Base-by-base conservation (phyloP, 1,284 basidiomycete genomes). In the Coniferiporia weirii region DNA sequence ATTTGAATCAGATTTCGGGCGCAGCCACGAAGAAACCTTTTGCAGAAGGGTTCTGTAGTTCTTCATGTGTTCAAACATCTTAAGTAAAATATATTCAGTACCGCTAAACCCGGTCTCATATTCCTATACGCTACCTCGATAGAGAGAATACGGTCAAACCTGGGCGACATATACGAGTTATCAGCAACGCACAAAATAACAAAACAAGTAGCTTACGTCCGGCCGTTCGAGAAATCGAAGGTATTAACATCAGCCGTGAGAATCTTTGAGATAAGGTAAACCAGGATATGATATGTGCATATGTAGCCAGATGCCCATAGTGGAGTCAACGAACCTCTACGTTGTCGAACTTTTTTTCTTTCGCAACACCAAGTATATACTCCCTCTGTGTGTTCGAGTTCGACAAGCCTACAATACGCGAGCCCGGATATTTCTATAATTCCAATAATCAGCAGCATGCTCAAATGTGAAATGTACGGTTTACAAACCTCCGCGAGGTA, bases 51-150 rank as follows among this genome's bases (percentile, higher is more conserved):
- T 67, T 56, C 87, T 75, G 72, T 91, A 91, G 66, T 88, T 87
- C 73, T 87, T 89, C 87, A 89, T 89, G 68, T 91, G 89, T 66
- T 91, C 89, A 63, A 91, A 88, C 88, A 91, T 91, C 80, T 84
- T 35, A 59, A 22, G 43, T 52, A 45, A 27, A 20, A 62, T 27
- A 32, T 54, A 35, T 47, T 17, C 17, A 52, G 46, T 36, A 49
- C 35, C 12, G 22, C 43, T 45, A 38, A n/a, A 4, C 22, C 43
- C 32, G 15, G 38, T 46, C 17, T 57, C 22, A 12, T 44, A 40
- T 38, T 27, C 6, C 6, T 7, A 35, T 52, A 20, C 53, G 62
- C 34, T 61, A 80, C 82, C 70, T 91, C 89, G 60, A 91, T 90
- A 15, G 85, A 86, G 8, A 91, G 66, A 58, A 91, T 85, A 57